These are phyloP conservation scores for Alternaria gaisen DNA, from an alignment of 2,329 filamentous ascomycete genomes.

Conservation along the genomic window DNA sequence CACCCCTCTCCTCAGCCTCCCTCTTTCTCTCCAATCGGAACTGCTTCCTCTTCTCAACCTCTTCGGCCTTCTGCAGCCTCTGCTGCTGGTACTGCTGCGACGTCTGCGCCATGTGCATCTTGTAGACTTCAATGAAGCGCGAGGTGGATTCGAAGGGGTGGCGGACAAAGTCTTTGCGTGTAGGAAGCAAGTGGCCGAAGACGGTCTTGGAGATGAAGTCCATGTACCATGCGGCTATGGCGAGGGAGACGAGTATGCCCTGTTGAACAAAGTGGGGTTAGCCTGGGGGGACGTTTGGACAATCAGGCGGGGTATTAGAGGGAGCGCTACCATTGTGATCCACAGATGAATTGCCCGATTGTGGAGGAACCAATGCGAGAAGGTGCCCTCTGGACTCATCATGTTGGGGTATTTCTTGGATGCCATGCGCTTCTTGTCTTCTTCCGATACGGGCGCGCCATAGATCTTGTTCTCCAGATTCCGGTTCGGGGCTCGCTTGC, in stretches of 20 bases:
- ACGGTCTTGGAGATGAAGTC: conserved; percentile 84
- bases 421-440: conserved; percentile 72
- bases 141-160: conserved; percentile 74
- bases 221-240: conserved; percentile 74
- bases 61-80: conserved; percentile 77
- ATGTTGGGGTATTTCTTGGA: conserved; percentile 84
- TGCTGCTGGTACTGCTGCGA: conserved; percentile 74
- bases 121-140: conserved; percentile 75
- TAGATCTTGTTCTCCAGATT: conserved; percentile 71
- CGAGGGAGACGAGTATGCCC: conserved; percentile 75
- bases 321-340: conserved; percentile 76
- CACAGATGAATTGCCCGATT: conserved; percentile 78
- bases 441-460: conserved; percentile 73
- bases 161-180: conserved; percentile 71
- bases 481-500: conserved; percentile 69
- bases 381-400: conserved; percentile 84
- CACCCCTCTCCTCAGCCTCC: conserved; percentile 47
- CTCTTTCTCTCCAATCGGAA: conserved; percentile 71
- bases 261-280: conserved; percentile 37
- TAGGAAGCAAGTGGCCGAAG: conserved; percentile 80
- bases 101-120: conserved; percentile 77
- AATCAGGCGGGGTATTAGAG: neutral
- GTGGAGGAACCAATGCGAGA: conserved; percentile 84
- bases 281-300: neutral
- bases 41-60: conserved; percentile 84